Conservation (phyloP, 164 flowering plant genomes). For the Warburgia ugandensis region DNA sequence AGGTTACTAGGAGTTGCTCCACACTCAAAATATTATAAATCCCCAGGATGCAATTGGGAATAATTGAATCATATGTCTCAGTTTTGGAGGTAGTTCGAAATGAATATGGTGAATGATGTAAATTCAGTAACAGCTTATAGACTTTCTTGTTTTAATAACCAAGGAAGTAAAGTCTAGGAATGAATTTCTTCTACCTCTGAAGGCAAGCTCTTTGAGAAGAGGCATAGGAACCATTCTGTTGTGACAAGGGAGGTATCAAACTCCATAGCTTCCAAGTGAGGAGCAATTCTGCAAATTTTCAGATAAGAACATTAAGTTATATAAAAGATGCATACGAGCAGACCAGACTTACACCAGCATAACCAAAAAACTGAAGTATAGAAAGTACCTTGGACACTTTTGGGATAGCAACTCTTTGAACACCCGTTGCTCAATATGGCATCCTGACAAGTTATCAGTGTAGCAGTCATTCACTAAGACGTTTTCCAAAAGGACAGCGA, state of each 20-base stretch:
- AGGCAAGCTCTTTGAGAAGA: slow-evolving; percentile 93
- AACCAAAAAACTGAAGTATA: background rate
- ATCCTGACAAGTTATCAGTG: slow-evolving; percentile 83
- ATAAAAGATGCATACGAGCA: background rate
- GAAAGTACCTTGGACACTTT: slow-evolving; percentile 70
- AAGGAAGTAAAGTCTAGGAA: background rate
- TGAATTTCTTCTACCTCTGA: slow-evolving; percentile 58
- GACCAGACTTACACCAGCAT: background rate
- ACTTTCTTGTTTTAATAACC: background rate
- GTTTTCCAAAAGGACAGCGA: slow-evolving; percentile 83
- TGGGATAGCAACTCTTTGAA: slow-evolving; percentile 73
- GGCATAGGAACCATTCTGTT: slow-evolving; percentile 96
- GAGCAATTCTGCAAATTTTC: slow-evolving; percentile 54
- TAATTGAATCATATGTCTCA: too few relatives aligned
- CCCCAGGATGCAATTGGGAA: too few relatives aligned
- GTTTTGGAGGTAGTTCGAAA: too few relatives aligned
- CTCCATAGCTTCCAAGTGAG: slow-evolving; percentile 75
- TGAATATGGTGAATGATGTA: background rate
- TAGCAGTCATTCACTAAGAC: slow-evolving; percentile 90
- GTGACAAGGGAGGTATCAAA: slow-evolving; percentile 95
- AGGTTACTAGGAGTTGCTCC: too few relatives aligned
- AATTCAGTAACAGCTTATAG: background rate
- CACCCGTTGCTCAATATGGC: slow-evolving; percentile 94
- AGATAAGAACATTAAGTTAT: slow-evolving; percentile 2
- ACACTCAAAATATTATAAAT: too few relatives aligned